Evolutionary conservation across 495 filamentous ascomycete genomes (phyloP).

Genomic region (Podospora appendiculata): DNA sequence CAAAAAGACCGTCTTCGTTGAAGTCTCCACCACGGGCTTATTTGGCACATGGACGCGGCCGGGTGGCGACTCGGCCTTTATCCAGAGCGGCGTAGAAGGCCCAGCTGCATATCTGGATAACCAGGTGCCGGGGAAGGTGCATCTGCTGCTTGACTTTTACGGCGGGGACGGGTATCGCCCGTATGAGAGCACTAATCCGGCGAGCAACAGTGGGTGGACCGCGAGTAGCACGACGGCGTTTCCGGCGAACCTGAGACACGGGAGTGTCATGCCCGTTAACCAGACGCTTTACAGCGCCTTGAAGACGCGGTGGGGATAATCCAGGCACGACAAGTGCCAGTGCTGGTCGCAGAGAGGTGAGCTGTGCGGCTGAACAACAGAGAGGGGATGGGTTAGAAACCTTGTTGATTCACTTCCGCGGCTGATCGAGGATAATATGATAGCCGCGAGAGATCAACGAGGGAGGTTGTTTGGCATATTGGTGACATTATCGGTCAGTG

Average conservation of each 20-base stretch:
- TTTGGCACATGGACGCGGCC: slow-evolving; percentile 46
- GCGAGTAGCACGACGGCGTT: slow-evolving; percentile 29
- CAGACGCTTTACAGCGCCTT: slow-evolving; percentile 31
- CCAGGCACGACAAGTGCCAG: no score
- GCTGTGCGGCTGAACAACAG: no score
- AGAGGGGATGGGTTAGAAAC: no score
- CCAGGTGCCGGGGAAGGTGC: slow-evolving; percentile 27
- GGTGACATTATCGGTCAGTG: no score
- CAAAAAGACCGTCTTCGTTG: slow-evolving; percentile 41
- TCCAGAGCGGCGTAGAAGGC: slow-evolving; percentile 40
- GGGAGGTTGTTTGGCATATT: no score
- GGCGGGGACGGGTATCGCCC: slow-evolving; percentile 45
- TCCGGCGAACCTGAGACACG: slow-evolving; percentile 42
- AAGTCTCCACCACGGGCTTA: slow-evolving; percentile 36
- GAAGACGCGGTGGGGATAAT: slow-evolving; percentile 27
- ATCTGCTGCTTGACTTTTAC: slow-evolving; percentile 44
- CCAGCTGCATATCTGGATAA: slow-evolving; percentile 44
- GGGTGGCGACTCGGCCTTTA: slow-evolving; percentile 31
- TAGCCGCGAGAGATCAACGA: no score
- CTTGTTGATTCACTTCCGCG: no score
- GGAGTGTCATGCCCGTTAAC: slow-evolving; percentile 39
- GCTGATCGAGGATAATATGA: no score
- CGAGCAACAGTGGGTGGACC: slow-evolving; percentile 35
- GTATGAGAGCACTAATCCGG: slow-evolving; percentile 33
- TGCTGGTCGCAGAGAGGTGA: no score